Evolutionary conservation across 2,329 filamentous ascomycete genomes (phyloP), one percentile per base, ranked within the genome.

Genomic region (Mollisiaceae sp.): DNA sequence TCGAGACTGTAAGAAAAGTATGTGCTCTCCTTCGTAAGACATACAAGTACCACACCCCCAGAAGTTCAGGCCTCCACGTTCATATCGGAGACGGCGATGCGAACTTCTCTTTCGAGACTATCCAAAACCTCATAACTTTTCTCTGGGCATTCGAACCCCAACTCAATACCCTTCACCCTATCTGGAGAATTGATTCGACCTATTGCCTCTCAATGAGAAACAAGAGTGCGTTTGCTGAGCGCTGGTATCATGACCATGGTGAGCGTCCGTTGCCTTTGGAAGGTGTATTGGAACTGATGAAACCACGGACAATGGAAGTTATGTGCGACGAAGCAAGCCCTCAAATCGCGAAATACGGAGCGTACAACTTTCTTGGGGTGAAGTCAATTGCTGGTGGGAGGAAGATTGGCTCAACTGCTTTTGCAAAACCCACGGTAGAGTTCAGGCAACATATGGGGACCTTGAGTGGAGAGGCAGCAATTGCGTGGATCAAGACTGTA

Each of bases 131-230:
- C 8, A n/a, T n/a, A n/a, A n/a, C n/a, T n/a, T 54, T 54, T 54
- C 50, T 54, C 6, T 54, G 50, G 50, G 50, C 50, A 24, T 54
- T 54, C 27, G 20, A 24, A 9, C 50, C 50, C 6, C 50, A 54
- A 54, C 27, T 54, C 5, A 35, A 54, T 20, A 24, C 8, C 12
- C 20, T 54, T 4, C 50, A 54, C 18, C 22, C 20, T 22, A 8
- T 9, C 6, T 9, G 12, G 9, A 24, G 50, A n/a, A 12, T 54
- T 24, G 6, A 35, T 54, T 8, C 4, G 12, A 6, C 11, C 18
- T 54, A 12, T 54, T 11, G 8, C 4, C 22, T 12, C 6, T 8
- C 11, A 18, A 54, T 54, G 50, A 54, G 50, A 18, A 27, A 6
- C 27, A 8, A 27, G 8, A 24, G 18, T 27, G 18, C 6, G 4